Evolutionary conservation across 1,139 yeast species (phyloP).

Genomic region (Chernovozyma aurita): DNA sequence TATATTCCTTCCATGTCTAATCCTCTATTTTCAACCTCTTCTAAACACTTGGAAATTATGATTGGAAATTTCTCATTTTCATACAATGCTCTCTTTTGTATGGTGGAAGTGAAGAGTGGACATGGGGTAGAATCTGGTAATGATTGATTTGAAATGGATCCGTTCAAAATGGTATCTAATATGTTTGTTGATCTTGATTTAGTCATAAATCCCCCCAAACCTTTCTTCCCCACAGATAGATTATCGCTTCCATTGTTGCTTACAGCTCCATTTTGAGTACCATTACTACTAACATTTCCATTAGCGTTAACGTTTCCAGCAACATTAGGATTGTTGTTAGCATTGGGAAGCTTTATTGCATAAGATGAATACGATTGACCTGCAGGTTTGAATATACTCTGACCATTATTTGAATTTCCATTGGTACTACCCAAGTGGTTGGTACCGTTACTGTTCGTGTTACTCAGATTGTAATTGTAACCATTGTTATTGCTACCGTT

Average conservation of each 20-base stretch:
- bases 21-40: constrained; percentile 74
- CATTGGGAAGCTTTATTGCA: constrained; percentile 4
- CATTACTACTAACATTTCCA: constrained; percentile 4
- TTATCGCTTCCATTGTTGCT: background rate
- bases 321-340: background rate
- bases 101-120: constrained; percentile 43
- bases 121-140: constrained; percentile 11
- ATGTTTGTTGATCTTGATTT: constrained; percentile 49
- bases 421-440: no score
- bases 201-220: constrained; percentile 20
- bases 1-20: constrained; percentile 80
- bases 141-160: constrained; percentile 10
- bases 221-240: constrained; percentile 8
- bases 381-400: background rate
- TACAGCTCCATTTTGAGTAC: background rate
- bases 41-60: constrained; percentile 68
- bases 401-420: background rate
- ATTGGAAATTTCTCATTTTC: constrained; percentile 67
- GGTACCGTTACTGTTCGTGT: background rate
- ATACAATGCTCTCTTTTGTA: constrained; percentile 53
- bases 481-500: background rate
- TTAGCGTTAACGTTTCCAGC: constrained; percentile 1
- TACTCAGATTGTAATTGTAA: background rate
- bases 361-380: constrained; percentile 3
- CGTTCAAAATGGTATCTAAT: constrained; percentile 33